Percentiles rank a stretch among this genome's conserved stretches.
phyloP scores from a whole-genome alignment of 306 rosid genomes.

The Canavalia gladiata region DNA sequence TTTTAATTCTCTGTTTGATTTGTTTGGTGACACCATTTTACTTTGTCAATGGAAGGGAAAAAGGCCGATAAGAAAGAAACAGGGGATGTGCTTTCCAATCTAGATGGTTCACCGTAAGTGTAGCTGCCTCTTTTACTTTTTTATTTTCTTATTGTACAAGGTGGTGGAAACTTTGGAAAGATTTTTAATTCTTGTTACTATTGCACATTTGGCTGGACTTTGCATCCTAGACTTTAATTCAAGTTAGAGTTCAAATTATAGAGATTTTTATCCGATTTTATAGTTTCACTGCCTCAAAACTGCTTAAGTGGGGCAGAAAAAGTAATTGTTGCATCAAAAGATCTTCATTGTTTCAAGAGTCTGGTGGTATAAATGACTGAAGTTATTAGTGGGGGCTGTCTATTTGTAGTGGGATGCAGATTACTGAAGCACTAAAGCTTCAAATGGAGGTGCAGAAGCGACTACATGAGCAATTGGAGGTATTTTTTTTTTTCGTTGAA shows the following conservation, averaged over 20 bases:
- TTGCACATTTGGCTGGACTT: neutral
- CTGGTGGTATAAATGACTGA: constrained; percentile 13
- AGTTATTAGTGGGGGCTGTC: constrained; percentile 34
- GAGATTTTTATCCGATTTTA: neutral
- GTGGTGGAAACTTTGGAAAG: neutral
- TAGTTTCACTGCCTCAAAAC: constrained; percentile 9
- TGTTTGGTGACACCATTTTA: constrained; percentile 48
- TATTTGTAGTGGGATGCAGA: constrained; percentile 78
- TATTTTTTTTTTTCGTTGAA: constrained; percentile 43
- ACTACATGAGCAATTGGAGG: constrained; percentile 92
- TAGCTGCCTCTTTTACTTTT: constrained; percentile 18
- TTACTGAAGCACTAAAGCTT: constrained; percentile 86
- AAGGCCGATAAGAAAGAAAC: constrained; percentile 80
- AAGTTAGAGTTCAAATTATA: neutral
- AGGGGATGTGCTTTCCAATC: constrained; percentile 69
- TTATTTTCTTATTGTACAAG: constrained; percentile 27
- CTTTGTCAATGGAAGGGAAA: constrained; percentile 65
- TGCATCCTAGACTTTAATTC: constrained; percentile 13
- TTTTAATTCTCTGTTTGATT: constrained; percentile 20
- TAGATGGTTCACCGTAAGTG: constrained; percentile 86
- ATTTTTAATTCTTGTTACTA: neutral
- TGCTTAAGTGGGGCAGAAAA: neutral
- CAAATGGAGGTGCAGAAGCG: constrained; percentile 98
- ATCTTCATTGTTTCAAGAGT: constrained; percentile 21
- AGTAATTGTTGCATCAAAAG: neutral